Evolutionary conservation across 2,329 filamentous ascomycete genomes (phyloP), one percentile per base, ranked within the genome.

Genomic region (Dryadomyces sulphureus): DNA sequence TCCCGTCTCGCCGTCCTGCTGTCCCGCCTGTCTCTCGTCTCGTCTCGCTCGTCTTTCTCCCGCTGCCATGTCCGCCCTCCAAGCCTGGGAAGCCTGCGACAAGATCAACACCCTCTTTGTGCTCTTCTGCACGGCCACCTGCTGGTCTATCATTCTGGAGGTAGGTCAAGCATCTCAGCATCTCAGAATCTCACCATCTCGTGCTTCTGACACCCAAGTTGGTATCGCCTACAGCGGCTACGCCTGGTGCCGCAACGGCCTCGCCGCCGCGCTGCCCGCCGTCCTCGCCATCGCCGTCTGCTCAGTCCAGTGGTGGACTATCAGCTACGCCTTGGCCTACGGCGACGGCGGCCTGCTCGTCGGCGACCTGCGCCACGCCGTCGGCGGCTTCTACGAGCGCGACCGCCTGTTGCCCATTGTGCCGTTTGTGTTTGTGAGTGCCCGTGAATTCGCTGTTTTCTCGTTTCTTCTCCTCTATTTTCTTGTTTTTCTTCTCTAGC

Each of bases 301-400:
- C 62, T 83, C 84, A 47, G 94, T 96, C 69, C 92, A 96, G 68
- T 96, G 92, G 90, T 96, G 94, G 60, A 94, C 96, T 64, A 95
- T 90, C 88, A 92, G 90, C 34, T 96, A 94, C 65, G 94, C 90
- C 9, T 71, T 96, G 52, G 89, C 90, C 45, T 94, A 84, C 80
- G 7, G 86, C 75, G 54, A 95, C 84, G 67, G 65, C 65, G 82
- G 84, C 44, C 95, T 84, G 66, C 94, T 96, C 58, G 64, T 72
- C 51, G 90, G 90, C 45, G 79, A 95, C 61, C 12, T 47, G 45
- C n/a, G 48, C 48, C 12, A 22, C 48, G 43, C 48, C 8, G 40
- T 50, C 7, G 48, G 48, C 19, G 48, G 48, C 5, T 30, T 47
- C 25, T 49, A 45, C 35, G 48, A 50, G 22, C 17, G 48, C 5